Evolutionary conservation across 1,139 yeast genomes (phyloP).

Genomic region (Debaryomycetaceae sp.): DNA sequence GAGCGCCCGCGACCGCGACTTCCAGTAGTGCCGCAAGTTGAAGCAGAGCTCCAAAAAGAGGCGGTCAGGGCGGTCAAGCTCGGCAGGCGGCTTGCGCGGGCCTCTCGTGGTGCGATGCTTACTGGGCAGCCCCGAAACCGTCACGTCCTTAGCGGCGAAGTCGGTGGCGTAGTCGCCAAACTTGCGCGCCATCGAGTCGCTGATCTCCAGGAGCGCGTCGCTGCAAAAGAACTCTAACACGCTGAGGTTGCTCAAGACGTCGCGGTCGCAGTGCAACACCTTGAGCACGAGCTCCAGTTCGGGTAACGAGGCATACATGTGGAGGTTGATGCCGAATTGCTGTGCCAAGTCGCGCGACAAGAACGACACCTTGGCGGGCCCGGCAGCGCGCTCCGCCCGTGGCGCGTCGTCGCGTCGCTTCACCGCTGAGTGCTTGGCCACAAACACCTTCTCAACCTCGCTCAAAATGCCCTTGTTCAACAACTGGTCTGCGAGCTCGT

Average conservation of each 20-base stretch:
- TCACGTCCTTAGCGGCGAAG: conserved; percentile 18
- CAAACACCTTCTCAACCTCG: conserved; percentile 78
- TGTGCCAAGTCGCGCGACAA: conserved; percentile 75
- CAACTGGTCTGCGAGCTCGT: conserved; percentile 48
- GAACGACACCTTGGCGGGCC: conserved; percentile 49
- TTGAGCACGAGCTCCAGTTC: conserved; percentile 63
- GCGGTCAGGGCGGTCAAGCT: conserved; percentile 76
- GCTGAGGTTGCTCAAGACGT: conserved; percentile 61
- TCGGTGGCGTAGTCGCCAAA: conserved; percentile 70
- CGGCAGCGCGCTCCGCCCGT: conserved; percentile 23
- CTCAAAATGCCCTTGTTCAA: conserved; percentile 67
- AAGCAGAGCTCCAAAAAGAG: conserved; percentile 74
- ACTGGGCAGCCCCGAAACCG: conserved; percentile 1
- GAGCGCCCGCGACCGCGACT: conserved; percentile 75
- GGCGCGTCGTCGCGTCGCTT: conserved; percentile 32
- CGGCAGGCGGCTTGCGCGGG: conserved; percentile 57
- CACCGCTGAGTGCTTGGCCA: conserved; percentile 50
- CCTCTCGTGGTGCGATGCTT: conserved; percentile 15
- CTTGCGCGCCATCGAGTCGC: conserved; percentile 59
- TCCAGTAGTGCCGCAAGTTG: conserved; percentile 82
- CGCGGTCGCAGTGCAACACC: conserved; percentile 69
- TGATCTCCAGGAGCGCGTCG: conserved; percentile 68
- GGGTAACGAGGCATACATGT: conserved; percentile 60
- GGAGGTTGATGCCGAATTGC: conserved; percentile 89
- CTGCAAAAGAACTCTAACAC: conserved; percentile 79